Conservation (phyloP, 108 stramenopile genomes). For the Conticribra weissflogii region DNA sequence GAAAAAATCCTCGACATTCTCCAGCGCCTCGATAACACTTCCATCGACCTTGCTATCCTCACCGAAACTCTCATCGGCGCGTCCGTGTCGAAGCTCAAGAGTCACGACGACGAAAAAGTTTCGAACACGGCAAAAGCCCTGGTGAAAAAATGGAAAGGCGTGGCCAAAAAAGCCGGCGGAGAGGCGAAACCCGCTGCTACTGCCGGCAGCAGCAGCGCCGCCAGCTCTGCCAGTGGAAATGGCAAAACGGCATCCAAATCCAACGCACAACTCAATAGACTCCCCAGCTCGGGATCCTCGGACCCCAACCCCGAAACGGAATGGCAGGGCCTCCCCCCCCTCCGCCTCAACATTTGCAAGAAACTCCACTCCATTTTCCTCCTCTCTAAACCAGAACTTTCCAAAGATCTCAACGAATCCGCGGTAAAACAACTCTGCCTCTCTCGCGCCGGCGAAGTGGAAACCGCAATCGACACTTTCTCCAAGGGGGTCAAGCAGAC, state of each 20-base stretch:
- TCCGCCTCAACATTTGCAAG: conserved; percentile 72
- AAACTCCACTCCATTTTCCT: conserved; percentile 68
- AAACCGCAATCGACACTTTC: conserved; percentile 60
- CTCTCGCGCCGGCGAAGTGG: conserved; percentile 71
- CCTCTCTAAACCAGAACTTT: conserved; percentile 49
- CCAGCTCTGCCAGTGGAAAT: conserved; percentile 10
- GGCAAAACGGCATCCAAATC: conserved; percentile 18
- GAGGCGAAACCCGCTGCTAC: conserved; percentile 18
- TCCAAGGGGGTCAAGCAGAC: conserved; percentile 44
- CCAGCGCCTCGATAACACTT: conserved; percentile 63
- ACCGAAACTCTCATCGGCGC: conserved; percentile 83
- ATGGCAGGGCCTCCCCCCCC: conserved; percentile 66
- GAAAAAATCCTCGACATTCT: conserved; percentile 79
- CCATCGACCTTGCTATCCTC: conserved; percentile 72
- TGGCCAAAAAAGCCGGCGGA: conserved; percentile 55
- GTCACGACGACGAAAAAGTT: conserved; percentile 49
- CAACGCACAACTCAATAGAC: conserved; percentile 18
- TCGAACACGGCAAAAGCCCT: conserved; percentile 64
- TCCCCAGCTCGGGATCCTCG: conserved; percentile 33
- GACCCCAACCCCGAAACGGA: conserved; percentile 48
- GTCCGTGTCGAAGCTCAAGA: conserved; percentile 79
- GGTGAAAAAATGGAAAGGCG: conserved; percentile 89
- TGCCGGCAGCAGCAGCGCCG: conserved; percentile 3
- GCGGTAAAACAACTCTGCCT: conserved; percentile 62
- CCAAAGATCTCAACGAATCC: conserved; percentile 69